Evolutionary conservation across 257 asterid genomes (phyloP).

Genomic region (Rubia yunnanensis): DNA sequence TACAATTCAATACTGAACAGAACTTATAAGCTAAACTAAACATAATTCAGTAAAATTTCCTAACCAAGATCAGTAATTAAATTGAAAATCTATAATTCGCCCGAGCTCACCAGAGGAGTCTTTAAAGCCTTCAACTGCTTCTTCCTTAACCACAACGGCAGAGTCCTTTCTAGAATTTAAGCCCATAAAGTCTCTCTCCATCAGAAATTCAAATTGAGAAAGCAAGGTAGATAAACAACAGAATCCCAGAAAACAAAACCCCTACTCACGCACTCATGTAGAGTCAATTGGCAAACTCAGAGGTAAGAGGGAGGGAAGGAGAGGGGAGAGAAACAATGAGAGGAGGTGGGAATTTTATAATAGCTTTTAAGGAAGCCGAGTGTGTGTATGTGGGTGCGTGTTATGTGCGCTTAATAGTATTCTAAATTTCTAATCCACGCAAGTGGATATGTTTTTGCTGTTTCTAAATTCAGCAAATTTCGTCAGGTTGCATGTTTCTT

Average conservation of each 20-base stretch:
- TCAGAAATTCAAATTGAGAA: conserved; percentile 11
- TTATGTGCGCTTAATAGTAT: background rate
- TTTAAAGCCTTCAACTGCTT: conserved; percentile 35
- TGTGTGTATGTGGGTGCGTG: background rate
- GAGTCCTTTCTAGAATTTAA: conserved; percentile 33
- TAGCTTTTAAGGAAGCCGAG: background rate
- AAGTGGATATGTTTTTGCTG: background rate
- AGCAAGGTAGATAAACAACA: conserved; percentile 4
- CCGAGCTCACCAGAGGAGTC: conserved; percentile 44
- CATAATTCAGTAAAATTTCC: background rate
- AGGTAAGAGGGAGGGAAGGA: conserved; percentile 8
- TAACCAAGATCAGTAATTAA: conserved; percentile 10
- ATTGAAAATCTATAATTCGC: background rate
- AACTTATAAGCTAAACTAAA: background rate
- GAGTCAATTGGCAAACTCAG: conserved; percentile 16
- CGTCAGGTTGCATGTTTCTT: background rate
- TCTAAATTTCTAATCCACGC: background rate
- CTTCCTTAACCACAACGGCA: conserved; percentile 37
- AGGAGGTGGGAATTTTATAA: background rate
- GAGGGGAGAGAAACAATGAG: conserved; percentile 11
- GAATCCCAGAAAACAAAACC: conserved; percentile 12
- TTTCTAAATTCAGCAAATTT: background rate
- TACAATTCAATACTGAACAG: background rate
- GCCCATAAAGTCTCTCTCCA: conserved; percentile 83
- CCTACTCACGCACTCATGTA: background rate